Evolutionary conservation across 2,329 filamentous ascomycete genomes (phyloP), one percentile per base, ranked within the genome.

Genomic region (Orbilia quercus): DNA sequence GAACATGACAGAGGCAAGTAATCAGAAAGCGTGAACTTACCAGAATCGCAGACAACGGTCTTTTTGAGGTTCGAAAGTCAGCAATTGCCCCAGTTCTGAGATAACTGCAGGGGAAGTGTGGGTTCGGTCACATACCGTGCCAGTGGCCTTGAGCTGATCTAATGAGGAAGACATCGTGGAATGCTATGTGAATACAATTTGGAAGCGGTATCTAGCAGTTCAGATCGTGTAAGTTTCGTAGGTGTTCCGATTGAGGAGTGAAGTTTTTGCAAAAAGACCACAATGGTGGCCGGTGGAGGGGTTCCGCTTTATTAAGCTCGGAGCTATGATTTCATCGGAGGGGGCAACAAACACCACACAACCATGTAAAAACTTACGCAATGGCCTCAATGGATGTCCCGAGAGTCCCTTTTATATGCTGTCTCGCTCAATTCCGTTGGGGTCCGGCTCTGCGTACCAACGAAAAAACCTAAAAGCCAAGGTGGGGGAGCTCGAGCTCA

Each of bases 41-140:
- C 95, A 83, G 94, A 96, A 86, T 98, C 95, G 83, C 91, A 94
- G 83, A 98, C 95, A 81, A 98, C 95, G 77, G 91, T 90, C 92
- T 95, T 81, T 77, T 42, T 28, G 54, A 75, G 4, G 34, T 58
- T 42, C 25, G 12, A 20, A 31, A 38, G 53, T 67, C 16, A 55
- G 50, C 45, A 48, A 22, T 54, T 25, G 31, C 9, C n/a, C 7
- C 18, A 25, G 34, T 45, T 31, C 40, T 64, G 31, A 66, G 55
- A 70, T 55, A 22, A 14, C 51, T 20, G 50, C 25, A 50, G 51
- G 36, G 47, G 50, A 28, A 20, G 36, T 57, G 34, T n/a, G 50
- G 50, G 50, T 50, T 73, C 60, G 75, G 66, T 62, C 76, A 91
- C 91, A 84, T 87, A 96, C 92, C 81, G 95, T 99, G 89, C 95